phyloP scores from a whole-genome alignment of 2,329 filamentous ascomycete genomes.

The Myotisia sp. region DNA sequence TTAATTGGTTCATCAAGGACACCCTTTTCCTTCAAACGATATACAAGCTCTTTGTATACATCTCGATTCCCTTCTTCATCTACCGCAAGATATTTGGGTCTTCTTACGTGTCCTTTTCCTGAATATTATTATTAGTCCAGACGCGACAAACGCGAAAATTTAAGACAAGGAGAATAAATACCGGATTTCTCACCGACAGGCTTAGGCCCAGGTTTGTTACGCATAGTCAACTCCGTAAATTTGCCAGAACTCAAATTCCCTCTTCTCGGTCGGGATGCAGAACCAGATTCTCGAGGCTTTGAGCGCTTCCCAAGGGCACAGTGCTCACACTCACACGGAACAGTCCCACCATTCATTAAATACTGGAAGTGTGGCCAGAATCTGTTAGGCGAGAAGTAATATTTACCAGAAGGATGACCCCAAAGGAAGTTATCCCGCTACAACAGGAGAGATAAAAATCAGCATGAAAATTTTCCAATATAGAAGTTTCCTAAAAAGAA shows the following conservation, averaged over 20 bases:
- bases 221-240: no score
- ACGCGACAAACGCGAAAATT: no score
- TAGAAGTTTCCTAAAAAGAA: not conserved
- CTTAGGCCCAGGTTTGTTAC: no score
- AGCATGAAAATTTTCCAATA: conserved; percentile 3
- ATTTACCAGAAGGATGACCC: conserved; percentile 39
- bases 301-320: conserved; percentile 23
- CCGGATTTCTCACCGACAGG: no score
- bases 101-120: not conserved
- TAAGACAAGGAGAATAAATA: no score
- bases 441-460: conserved; percentile 8
- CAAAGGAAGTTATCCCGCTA: conserved; percentile 43
- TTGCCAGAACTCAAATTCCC: no score
- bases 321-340: conserved; percentile 37
- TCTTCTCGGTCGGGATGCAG: no score
- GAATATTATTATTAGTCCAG: no score
- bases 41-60: conserved; percentile 37
- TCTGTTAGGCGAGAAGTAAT: conserved; percentile 40
- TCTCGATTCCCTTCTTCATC: conserved; percentile 44
- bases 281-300: not conserved
- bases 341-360: conserved; percentile 36
- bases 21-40: conserved; percentile 31
- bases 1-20: conserved; percentile 32
- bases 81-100: conserved; percentile 8
- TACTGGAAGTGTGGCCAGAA: conserved; percentile 45